phyloP scores from a whole-genome alignment of 306 rosid genomes.

The Psophocarpus tetragonolobus region DNA sequence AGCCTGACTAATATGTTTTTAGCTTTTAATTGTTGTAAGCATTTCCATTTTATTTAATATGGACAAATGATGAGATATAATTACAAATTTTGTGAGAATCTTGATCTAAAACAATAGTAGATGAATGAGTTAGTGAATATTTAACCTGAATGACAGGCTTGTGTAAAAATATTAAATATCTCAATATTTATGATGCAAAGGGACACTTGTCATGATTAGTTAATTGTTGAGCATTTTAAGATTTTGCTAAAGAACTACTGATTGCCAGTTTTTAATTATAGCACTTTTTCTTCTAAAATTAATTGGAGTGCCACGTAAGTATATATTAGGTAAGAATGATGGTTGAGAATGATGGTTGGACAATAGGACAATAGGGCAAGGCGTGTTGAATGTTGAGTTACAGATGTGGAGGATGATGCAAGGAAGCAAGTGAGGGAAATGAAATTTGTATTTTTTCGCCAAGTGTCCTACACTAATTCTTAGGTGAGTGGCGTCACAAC shows the following conservation, averaged over 20 bases:
- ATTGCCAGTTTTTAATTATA: neutral
- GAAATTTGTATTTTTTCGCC: neutral
- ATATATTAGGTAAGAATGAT: conserved; percentile 4
- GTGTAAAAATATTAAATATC: neutral
- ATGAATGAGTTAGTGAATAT: neutral
- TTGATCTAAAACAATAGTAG: neutral
- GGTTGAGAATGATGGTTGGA: conserved; percentile 5
- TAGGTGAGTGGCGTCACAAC: neutral
- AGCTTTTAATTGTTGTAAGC: too few species aligned
- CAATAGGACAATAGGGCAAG: neutral
- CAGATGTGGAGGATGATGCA: conserved; percentile 1
- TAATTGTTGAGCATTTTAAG: neutral
- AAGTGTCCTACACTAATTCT: conserved; percentile 13
- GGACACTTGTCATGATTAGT: conserved; percentile 29
- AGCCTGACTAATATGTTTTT: neutral
- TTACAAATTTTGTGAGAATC: neutral
- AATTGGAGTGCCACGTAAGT: neutral
- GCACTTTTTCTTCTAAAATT: neutral
- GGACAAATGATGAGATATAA: neutral
- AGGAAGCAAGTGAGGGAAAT: conserved; percentile 18
- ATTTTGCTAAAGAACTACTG: neutral
- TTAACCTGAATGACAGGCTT: neutral
- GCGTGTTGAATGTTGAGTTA: neutral
- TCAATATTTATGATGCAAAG: neutral
- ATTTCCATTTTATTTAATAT: neutral